Evolutionary conservation across 2,329 filamentous ascomycete species (phyloP).

Genomic region (Aspergillus pseudotamarii): DNA sequence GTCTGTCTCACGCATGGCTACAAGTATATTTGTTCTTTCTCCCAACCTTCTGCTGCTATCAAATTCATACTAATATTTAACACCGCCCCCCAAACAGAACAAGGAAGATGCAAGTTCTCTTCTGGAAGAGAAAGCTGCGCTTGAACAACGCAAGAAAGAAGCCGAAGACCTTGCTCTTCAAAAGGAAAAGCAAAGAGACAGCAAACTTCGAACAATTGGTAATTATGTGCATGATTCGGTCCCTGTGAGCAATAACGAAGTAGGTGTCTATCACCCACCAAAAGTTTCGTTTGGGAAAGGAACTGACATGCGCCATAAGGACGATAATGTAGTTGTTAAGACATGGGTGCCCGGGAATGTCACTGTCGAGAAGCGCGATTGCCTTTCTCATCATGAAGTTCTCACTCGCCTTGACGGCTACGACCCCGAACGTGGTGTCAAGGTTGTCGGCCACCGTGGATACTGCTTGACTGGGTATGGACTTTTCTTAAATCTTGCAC

Average conservation of each 20-base stretch:
- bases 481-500: constrained; percentile 85
- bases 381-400: constrained; percentile 93
- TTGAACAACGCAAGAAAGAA: constrained; percentile 81
- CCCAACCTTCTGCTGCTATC: constrained; percentile 77
- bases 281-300: neutral
- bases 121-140: constrained; percentile 72
- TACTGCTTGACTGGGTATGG: constrained; percentile 92
- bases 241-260: constrained; percentile 79
- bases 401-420: constrained; percentile 85
- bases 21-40: neutral
- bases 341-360: constrained; percentile 80
- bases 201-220: constrained; percentile 81
- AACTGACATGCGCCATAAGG: constrained; percentile 47
- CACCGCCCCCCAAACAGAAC: constrained; percentile 55
- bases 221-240: constrained; percentile 92
- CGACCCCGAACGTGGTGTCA: constrained; percentile 88
- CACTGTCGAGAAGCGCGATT: constrained; percentile 72
- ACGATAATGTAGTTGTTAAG: constrained; percentile 76
- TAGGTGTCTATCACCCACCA: constrained; percentile 33
- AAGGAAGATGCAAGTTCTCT: constrained; percentile 87
- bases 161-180: constrained; percentile 72
- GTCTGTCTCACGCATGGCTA: constrained; percentile 38
- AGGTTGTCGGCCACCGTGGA: constrained; percentile 90
- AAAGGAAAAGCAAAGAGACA: constrained; percentile 74
- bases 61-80: constrained; percentile 53